A percentile compares a stretch with the other conserved stretches of the same genome.
These are phyloP conservation scores for Vigna angularis DNA, from an alignment of 306 rosid species.

Conservation along the genomic window DNA sequence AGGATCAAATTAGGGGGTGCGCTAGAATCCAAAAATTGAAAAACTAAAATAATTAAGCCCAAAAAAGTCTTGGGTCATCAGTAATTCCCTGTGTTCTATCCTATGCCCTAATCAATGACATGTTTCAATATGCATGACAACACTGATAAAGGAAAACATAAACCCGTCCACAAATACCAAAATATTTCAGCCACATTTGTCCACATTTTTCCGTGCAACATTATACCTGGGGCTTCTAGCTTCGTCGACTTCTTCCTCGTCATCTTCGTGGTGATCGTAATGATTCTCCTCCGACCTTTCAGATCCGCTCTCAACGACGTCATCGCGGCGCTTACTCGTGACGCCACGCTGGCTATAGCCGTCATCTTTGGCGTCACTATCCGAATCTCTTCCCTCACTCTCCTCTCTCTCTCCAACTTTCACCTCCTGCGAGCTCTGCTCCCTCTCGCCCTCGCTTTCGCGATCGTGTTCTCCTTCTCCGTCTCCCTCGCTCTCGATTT, in stretches of 20 bases:
- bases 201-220: no score
- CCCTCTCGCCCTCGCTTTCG: conserved; percentile 95
- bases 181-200: no score
- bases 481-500: conserved; percentile 87
- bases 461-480: conserved; percentile 70
- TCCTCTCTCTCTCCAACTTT: conserved; percentile 72
- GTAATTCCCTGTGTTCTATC: no score
- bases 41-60: not conserved
- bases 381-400: conserved; percentile 78
- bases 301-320: conserved; percentile 81
- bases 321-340: conserved; percentile 81
- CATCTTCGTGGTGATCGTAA: conserved; percentile 75
- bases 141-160: conserved; percentile 19
- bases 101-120: not conserved
- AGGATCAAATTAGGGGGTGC: not conserved
- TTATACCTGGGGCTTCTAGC: conserved; percentile 72
- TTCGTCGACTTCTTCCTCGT: conserved; percentile 80
- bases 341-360: conserved; percentile 66
- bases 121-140: not conserved
- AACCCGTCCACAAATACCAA: no score
- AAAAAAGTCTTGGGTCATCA: not conserved
- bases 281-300: conserved; percentile 84
- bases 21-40: not conserved
- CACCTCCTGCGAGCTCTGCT: conserved; percentile 81
- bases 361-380: conserved; percentile 83